Percentiles rank a stretch among this genome's conserved stretches.
Evolutionary conservation across 768 basidiomycete genomes (phyloP).

Genomic region (Favolaschia claudopus): DNA sequence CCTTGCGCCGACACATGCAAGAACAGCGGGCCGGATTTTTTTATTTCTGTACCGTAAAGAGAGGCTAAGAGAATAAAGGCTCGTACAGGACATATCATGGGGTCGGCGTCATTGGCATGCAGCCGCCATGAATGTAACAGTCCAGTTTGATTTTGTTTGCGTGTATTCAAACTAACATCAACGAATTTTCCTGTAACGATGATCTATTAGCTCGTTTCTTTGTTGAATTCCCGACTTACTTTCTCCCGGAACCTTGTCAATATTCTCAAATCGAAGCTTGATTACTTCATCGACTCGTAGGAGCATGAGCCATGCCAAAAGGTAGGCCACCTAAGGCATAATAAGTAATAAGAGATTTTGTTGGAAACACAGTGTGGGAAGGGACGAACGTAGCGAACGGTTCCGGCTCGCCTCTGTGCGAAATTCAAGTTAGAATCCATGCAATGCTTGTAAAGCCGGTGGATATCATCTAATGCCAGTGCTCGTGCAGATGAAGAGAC

Average conservation of each 20-base stretch:
- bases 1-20: too few relatives aligned
- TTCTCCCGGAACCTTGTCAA: slow-evolving; percentile 19
- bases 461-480: slow-evolving; percentile 24
- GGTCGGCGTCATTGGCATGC: slow-evolving; percentile 24
- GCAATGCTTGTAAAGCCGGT: slow-evolving; percentile 21
- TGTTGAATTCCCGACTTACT: not conserved
- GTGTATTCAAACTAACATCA: slow-evolving; percentile 3
- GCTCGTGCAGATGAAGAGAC: slow-evolving; percentile 28
- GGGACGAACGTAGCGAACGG: slow-evolving; percentile 10
- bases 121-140: slow-evolving; percentile 20
- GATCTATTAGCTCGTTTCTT: not conserved
- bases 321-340: slow-evolving; percentile 22
- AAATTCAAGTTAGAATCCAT: not conserved
- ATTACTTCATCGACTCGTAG: slow-evolving; percentile 26
- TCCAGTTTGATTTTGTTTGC: slow-evolving; percentile 25
- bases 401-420: not conserved
- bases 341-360: not conserved
- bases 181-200: not conserved
- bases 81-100: slow-evolving; percentile 24
- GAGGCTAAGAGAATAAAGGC: slow-evolving; percentile 16
- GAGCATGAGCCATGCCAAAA: slow-evolving; percentile 27
- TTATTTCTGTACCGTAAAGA: slow-evolving; percentile 7
- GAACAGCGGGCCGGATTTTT: slow-evolving; percentile 20
- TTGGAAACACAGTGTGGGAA: too few relatives aligned
- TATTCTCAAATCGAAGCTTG: slow-evolving; percentile 21